These are phyloP conservation scores for Tremella fuciformis DNA, from an alignment of 768 basidiomycete species.

Conservation along the genomic window DNA sequence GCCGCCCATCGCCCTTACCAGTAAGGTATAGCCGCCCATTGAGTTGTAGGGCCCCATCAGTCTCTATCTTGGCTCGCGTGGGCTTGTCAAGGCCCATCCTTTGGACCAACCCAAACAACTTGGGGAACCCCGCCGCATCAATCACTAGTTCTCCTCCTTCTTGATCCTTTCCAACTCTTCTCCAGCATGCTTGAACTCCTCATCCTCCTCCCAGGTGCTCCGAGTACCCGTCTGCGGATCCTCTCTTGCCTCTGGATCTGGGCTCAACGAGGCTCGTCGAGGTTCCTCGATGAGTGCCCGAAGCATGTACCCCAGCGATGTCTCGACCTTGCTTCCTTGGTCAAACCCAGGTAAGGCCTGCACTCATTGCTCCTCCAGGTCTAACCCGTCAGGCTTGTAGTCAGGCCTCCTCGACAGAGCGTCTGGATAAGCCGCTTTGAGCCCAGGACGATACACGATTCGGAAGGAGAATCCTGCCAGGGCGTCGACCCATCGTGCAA, in stretches of 20 bases:
- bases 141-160: not conserved
- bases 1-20: not conserved
- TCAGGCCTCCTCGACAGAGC: constrained; percentile 10
- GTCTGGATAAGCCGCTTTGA: constrained; percentile 6
- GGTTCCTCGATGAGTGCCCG: not conserved
- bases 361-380: not conserved
- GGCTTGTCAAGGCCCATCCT: too few relatives aligned
- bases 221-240: too few relatives aligned
- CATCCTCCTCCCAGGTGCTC: too few relatives aligned
- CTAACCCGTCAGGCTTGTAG: not conserved
- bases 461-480: not conserved
- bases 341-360: not conserved
- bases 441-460: constrained; percentile 18
- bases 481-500: not conserved
- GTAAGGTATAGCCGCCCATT: constrained; percentile 1
- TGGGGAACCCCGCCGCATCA: too few relatives aligned
- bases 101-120: too few relatives aligned
- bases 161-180: too few relatives aligned
- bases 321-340: not conserved
- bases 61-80: too few relatives aligned
- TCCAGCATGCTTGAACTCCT: too few relatives aligned
- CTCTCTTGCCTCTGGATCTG: not conserved
- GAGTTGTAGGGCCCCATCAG: not conserved
- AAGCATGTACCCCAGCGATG: too few relatives aligned
- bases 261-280: not conserved